Evolutionary conservation across 345 rosid genomes (phyloP), one percentile per base, ranked within the genome.

Genomic region (Odontarrhena argentea): DNA sequence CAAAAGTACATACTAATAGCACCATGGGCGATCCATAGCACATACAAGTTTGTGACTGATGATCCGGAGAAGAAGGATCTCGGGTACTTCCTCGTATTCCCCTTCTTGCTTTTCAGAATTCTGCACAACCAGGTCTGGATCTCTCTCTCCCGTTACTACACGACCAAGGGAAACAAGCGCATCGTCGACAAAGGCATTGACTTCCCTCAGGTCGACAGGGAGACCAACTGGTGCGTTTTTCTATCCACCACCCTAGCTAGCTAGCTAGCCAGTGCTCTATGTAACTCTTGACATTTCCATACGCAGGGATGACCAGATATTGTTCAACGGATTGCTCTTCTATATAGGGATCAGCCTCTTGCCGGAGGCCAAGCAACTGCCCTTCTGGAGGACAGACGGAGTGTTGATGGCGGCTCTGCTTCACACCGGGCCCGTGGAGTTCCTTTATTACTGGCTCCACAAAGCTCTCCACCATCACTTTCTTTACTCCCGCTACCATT

Each of bases 401-500:
- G 60, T 81, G 6, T 45, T 88, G 30, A 15, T 84, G 14, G 67
- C 77, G 3, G 37, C 50, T 2, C 28, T 88, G 9, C 77, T 91
- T n/a, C 96, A 91, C 36, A 69, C 80, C 0, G 96, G 96, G 4
- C 96, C 88, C 0, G 91, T 91, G 12, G 97, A 91, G 80, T 85
- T 91, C 51, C 74, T 88, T 1, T 88, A 88, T 70, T 91, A 86
- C 41, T 91, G 97, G 97, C 69, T 88, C 15, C 97, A 91, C 60
- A 70, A 83, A 52, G 91, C 87, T 11, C 75, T 91, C 3, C 97
- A 91, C 68, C 97, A 88, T 71, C 91, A 88, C 71, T 86, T 47
- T 59, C 91, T 91, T 59, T 92, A 92, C 79, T 79, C 90, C 34
- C 92, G 94, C 45, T 85, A 92, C 73, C 98, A 88, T 59, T 92